These are phyloP conservation scores for Talaromyces sp. DNA, from an alignment of 2,329 filamentous ascomycete species.

Conservation along the genomic window DNA sequence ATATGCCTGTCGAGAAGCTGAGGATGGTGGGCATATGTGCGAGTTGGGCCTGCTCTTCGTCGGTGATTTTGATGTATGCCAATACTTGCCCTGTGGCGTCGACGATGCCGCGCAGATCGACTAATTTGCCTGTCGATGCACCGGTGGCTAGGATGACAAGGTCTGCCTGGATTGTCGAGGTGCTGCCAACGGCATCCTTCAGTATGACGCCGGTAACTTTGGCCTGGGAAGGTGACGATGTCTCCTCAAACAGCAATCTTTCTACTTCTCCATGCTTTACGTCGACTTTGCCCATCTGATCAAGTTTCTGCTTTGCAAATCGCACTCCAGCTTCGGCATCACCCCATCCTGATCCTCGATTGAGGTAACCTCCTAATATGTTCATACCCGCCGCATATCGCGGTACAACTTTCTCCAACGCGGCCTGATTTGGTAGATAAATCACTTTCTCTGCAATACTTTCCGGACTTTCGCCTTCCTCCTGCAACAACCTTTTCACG, in stretches of 20 bases:
- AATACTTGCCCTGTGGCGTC: slow-evolving; percentile 79
- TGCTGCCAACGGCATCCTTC: neutral
- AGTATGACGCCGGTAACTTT: slow-evolving; percentile 51
- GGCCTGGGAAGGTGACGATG: neutral
- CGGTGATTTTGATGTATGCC: slow-evolving; percentile 70
- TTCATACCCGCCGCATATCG: slow-evolving; percentile 33
- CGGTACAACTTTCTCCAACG: slow-evolving; percentile 34
- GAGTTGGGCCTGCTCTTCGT: slow-evolving; percentile 65
- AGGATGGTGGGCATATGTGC: slow-evolving; percentile 62
- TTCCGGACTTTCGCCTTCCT: slow-evolving; percentile 21
- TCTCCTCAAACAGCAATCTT: slow-evolving; percentile 29
- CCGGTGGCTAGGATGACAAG: slow-evolving; percentile 78
- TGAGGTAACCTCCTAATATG: slow-evolving; percentile 44
- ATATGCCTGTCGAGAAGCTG: slow-evolving; percentile 50
- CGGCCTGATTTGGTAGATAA: slow-evolving; percentile 32
- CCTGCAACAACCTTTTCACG: slow-evolving; percentile 32
- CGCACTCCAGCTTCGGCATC: slow-evolving; percentile 42
- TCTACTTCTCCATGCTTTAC: slow-evolving; percentile 37
- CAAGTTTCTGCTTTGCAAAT: slow-evolving; percentile 37
- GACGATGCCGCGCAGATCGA: slow-evolving; percentile 73
- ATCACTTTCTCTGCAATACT: slow-evolving; percentile 25
- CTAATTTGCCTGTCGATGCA: slow-evolving; percentile 75
- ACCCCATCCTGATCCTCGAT: slow-evolving; percentile 47
- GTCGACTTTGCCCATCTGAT: slow-evolving; percentile 33
- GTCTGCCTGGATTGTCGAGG: slow-evolving; percentile 56